Percentiles rank a stretch among this genome's conserved stretches.
Conservation (phyloP, 768 basidiomycete genomes). For the Mycena alexandri region DNA sequence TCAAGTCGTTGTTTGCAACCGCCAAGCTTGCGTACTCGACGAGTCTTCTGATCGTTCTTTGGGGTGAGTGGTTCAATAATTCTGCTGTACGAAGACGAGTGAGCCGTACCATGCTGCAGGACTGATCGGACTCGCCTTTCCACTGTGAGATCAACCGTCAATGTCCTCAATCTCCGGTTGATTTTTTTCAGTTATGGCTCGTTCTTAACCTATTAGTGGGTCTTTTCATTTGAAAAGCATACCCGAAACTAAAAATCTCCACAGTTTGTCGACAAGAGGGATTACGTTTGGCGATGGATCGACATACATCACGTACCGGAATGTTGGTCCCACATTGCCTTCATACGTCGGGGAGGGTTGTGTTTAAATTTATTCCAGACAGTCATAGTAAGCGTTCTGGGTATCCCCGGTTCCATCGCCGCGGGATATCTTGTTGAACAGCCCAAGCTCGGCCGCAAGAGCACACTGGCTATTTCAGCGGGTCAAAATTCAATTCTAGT, state of each 20-base stretch:
- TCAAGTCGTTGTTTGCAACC: conserved; percentile 74
- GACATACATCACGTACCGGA: conserved; percentile 68
- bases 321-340: conserved; percentile 45
- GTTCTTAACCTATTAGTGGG: conserved; percentile 69
- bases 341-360: neutral
- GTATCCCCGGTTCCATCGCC: conserved; percentile 68
- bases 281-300: conserved; percentile 66
- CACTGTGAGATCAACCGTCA: conserved; percentile 60
- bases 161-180: conserved; percentile 1
- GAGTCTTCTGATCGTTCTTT: conserved; percentile 67
- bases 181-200: conserved; percentile 55
- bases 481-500: conserved; percentile 39
- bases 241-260: neutral
- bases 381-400: conserved; percentile 69
- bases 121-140: conserved; percentile 82
- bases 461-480: conserved; percentile 66
- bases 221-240: neutral
- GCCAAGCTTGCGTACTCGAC: conserved; percentile 76
- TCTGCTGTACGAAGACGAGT: neutral
- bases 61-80: conserved; percentile 47
- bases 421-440: conserved; percentile 68
- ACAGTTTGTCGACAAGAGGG: conserved; percentile 61
- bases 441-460: conserved; percentile 63
- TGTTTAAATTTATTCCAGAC: conserved; percentile 49
- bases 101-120: conserved; percentile 51